Conservation (phyloP, 208 protist species). For the Leishmania arabica region DNA sequence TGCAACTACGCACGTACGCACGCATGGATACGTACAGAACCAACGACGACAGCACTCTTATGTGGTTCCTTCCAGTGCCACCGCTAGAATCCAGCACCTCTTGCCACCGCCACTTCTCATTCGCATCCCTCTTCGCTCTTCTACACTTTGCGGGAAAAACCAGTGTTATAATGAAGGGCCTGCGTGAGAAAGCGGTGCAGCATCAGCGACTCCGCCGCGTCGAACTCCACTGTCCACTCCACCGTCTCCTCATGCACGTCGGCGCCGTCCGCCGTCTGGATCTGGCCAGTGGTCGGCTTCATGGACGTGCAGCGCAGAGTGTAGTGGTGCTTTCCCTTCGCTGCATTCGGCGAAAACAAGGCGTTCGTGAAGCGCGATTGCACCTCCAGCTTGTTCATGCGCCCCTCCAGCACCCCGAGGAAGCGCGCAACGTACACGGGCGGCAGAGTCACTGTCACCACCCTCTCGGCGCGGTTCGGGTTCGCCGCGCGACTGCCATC, state of each 20-base stretch:
- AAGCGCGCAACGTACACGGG: conserved; percentile 87
- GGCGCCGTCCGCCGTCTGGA: conserved; percentile 39
- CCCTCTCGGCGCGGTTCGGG: conserved; percentile 50
- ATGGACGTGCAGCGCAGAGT: conserved; percentile 65
- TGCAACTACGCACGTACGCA: background rate
- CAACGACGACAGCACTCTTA: no score
- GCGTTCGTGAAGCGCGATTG: conserved; percentile 86
- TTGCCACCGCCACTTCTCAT: background rate
- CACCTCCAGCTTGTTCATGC: conserved; percentile 64
- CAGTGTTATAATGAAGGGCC: conserved; percentile 82
- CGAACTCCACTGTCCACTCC: conserved; percentile 71
- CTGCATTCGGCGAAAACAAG: conserved; percentile 53
- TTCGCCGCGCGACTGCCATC: conserved; percentile 15
- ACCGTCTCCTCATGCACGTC: conserved; percentile 64
- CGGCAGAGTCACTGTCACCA: conserved; percentile 78
- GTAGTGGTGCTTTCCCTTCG: conserved; percentile 52
- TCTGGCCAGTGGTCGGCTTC: conserved; percentile 52
- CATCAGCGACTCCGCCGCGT: conserved; percentile 84
- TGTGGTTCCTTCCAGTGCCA: background rate
- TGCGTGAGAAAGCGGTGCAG: conserved; percentile 85
- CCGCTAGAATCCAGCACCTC: background rate
- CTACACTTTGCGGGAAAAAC: conserved; percentile 38
- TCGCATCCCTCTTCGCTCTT: background rate
- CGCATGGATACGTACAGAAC: background rate
- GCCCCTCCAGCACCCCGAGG: conserved; percentile 83